Conservation (phyloP, 441 rosid genomes). For the California macrophylla region DNA sequence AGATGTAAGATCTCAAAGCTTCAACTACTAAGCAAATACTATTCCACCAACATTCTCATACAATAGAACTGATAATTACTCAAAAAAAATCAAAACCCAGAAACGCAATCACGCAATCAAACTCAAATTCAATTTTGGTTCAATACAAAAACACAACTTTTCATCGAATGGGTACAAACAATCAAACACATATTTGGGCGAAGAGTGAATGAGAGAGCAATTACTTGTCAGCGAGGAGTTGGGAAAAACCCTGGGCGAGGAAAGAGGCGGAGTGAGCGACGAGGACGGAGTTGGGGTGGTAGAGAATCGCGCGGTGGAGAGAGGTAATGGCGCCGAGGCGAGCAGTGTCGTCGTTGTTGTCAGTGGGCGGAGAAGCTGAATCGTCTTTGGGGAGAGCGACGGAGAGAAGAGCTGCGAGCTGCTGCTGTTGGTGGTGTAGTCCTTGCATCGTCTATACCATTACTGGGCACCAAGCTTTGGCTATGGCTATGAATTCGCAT, state of each 20-base stretch:
- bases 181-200: not conserved
- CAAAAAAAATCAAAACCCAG: slow-evolving; percentile 9
- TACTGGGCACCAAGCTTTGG: not conserved
- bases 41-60: slow-evolving; percentile 1
- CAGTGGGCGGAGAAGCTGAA: slow-evolving; percentile 25
- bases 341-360: slow-evolving; percentile 51
- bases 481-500: not conserved
- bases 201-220: slow-evolving; percentile 4
- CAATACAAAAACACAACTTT: not conserved
- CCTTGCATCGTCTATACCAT: slow-evolving; percentile 10
- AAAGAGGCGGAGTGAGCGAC: slow-evolving; percentile 77
- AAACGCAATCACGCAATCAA: slow-evolving; percentile 10
- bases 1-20: not conserved
- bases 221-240: slow-evolving; percentile 80
- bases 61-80: not conserved
- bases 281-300: slow-evolving; percentile 77
- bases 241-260: slow-evolving; percentile 76
- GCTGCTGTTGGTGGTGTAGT: slow-evolving; percentile 57
- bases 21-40: not conserved
- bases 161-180: not conserved
- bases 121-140: slow-evolving; percentile 1
- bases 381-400: slow-evolving; percentile 64
- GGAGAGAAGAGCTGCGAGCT: slow-evolving; percentile 67
- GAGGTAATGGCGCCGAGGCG: slow-evolving; percentile 68
- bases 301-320: slow-evolving; percentile 78